phyloP scores from a whole-genome alignment of 805 yeast species.

The Zygotorulaspora sp. region DNA sequence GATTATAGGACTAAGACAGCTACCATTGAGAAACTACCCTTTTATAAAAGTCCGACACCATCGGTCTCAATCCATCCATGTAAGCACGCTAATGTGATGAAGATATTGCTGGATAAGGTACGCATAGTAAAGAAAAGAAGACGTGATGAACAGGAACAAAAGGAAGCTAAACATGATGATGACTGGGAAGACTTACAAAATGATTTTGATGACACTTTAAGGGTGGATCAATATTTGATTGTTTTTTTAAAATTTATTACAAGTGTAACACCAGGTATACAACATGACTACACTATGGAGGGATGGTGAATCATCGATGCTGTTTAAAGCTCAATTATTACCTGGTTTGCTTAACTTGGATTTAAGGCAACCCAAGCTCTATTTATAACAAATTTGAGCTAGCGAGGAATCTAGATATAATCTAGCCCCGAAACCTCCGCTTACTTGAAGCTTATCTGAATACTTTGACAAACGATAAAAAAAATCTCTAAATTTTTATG shows the following conservation, averaged over 20 bases:
- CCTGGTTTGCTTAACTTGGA: no score
- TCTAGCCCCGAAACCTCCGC: no score
- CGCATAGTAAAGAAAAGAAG: slow-evolving; percentile 43
- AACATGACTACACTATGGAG: slow-evolving; percentile 98
- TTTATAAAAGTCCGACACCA: slow-evolving; percentile 54
- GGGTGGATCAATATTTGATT: slow-evolving; percentile 88
- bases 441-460: no score
- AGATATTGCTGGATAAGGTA: slow-evolving; percentile 73
- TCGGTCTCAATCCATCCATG: slow-evolving; percentile 94
- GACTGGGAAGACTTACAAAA: slow-evolving; percentile 55
- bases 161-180: slow-evolving; percentile 27
- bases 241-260: slow-evolving; percentile 91
- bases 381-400: no score
- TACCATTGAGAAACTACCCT: slow-evolving; percentile 90
- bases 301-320: slow-evolving; percentile 69
- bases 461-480: no score
- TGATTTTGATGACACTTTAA: slow-evolving; percentile 45
- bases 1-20: slow-evolving; percentile 96
- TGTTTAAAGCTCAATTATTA: no score
- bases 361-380: no score
- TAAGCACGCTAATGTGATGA: slow-evolving; percentile 92
- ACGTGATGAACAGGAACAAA: slow-evolving; percentile 41
- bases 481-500: no score
- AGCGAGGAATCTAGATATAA: no score
- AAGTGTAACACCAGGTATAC: slow-evolving; percentile 96